Evolutionary conservation across 805 yeast genomes (phyloP).

Genomic region (Ogataea saltuana): DNA sequence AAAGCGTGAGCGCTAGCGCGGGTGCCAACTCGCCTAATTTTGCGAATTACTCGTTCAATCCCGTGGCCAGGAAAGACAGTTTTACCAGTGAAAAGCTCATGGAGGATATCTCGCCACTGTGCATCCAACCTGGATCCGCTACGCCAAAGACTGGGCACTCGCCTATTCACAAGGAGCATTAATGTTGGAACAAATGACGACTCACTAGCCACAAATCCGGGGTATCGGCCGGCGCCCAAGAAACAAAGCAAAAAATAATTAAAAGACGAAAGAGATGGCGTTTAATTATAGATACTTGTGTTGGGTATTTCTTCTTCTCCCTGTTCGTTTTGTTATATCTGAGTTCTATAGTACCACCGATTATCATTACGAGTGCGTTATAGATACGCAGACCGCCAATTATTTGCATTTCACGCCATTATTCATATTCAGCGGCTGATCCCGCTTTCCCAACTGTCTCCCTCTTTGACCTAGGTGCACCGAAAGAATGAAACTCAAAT

Average conservation of each 20-base stretch:
- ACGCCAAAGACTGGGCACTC: conserved; percentile 2
- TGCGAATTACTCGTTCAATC: conserved; percentile 22
- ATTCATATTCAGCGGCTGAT: not conserved
- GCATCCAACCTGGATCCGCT: conserved; percentile 10
- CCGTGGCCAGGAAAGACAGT: conserved; percentile 16
- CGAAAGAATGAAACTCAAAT: conserved; percentile 2
- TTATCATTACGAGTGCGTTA: not conserved
- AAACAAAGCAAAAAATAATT: not conserved
- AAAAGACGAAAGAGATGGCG: conserved; percentile 4
- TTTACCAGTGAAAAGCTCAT: conserved; percentile 12
- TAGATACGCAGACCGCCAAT: not conserved
- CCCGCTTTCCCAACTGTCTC: not conserved
- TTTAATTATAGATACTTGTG: conserved; percentile 1
- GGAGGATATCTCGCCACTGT: conserved; percentile 24
- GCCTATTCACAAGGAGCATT: not conserved
- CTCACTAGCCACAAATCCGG: conserved; percentile 1
- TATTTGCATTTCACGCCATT: no score
- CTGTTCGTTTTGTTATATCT: not conserved
- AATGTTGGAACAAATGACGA: not conserved
- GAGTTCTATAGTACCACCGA: not conserved
- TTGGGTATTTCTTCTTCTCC: conserved; percentile 5
- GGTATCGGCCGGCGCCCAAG: not conserved
- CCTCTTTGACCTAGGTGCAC: no score
- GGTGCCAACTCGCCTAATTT: conserved; percentile 17
- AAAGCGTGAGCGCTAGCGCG: conserved; percentile 8